phyloP scores from a whole-genome alignment of 1,284 basidiomycete species.

The Chalciporus sp. region DNA sequence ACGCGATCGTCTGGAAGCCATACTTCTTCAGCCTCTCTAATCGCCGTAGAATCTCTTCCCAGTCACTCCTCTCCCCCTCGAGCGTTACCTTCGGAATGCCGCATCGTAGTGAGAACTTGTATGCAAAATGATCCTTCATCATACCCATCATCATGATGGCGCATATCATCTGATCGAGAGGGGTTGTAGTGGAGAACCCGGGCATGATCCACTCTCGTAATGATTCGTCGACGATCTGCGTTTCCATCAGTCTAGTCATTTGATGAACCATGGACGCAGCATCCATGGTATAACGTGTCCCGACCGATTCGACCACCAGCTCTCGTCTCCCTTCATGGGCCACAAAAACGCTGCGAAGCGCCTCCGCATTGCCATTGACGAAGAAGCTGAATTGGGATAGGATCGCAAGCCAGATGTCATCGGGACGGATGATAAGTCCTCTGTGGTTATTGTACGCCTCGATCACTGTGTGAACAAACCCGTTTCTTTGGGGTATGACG shows the following conservation, averaged over 20 bases:
- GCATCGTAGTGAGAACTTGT: constrained; percentile 35
- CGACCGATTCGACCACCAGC: constrained; percentile 31
- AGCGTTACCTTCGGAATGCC: constrained; percentile 53
- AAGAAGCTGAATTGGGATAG: constrained; percentile 46
- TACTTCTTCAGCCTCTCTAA: constrained; percentile 40
- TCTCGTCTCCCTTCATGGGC: constrained; percentile 40
- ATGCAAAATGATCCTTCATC: constrained; percentile 43
- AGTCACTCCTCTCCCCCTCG: constrained; percentile 40
- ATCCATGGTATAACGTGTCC: constrained; percentile 36
- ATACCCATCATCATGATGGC: constrained; percentile 50
- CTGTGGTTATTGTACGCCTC: constrained; percentile 43
- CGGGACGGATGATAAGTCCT: constrained; percentile 40
- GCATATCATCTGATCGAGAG: constrained; percentile 41
- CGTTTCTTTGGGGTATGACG: constrained; percentile 33
- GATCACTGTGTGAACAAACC: constrained; percentile 40
- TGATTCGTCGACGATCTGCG: constrained; percentile 38
- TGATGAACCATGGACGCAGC: constrained; percentile 25
- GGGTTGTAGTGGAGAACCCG: constrained; percentile 49
- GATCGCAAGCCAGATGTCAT: constrained; percentile 50
- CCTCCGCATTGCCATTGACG: constrained; percentile 44
- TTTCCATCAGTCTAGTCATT: constrained; percentile 40
- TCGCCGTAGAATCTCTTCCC: constrained; percentile 37
- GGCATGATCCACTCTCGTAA: constrained; percentile 48
- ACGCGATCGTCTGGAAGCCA: constrained; percentile 38
- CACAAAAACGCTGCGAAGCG: constrained; percentile 43